phyloP scores from a whole-genome alignment of 257 asterid genomes.

The Solanum raphanifolium region DNA sequence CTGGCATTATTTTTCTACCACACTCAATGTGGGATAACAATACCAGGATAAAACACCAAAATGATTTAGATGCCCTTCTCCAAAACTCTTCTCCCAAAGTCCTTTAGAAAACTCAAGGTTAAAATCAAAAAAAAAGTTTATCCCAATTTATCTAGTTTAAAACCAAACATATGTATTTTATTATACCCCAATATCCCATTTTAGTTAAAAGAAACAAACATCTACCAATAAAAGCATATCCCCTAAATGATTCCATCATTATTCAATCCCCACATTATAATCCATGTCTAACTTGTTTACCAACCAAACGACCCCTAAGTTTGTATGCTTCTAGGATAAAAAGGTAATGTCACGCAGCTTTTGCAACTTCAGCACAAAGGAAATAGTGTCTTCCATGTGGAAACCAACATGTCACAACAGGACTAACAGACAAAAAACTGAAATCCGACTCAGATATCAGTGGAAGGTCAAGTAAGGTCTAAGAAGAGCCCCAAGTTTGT shows the following conservation, averaged over 20 bases:
- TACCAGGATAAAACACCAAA: neutral
- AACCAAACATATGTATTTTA: neutral
- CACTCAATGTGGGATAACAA: neutral
- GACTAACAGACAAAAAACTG: neutral
- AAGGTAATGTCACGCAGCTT: neutral
- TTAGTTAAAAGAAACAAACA: neutral
- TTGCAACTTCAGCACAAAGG: neutral
- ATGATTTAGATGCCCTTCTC: neutral
- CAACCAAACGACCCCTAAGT: neutral
- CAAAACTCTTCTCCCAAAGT: neutral
- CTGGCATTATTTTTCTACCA: neutral
- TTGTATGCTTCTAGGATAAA: neutral
- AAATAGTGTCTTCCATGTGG: neutral
- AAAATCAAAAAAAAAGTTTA: neutral
- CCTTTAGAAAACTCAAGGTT: neutral
- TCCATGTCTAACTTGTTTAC: neutral
- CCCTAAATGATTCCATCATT: neutral
- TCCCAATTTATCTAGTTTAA: neutral
- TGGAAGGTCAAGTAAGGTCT: neutral
- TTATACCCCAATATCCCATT: neutral
- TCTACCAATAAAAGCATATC: neutral
- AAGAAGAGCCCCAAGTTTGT: neutral
- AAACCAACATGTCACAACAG: neutral
- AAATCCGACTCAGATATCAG: neutral
- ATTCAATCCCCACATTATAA: neutral